Conservation (phyloP, 495 filamentous ascomycete genomes). For the Daldinia vernicosa region DNA sequence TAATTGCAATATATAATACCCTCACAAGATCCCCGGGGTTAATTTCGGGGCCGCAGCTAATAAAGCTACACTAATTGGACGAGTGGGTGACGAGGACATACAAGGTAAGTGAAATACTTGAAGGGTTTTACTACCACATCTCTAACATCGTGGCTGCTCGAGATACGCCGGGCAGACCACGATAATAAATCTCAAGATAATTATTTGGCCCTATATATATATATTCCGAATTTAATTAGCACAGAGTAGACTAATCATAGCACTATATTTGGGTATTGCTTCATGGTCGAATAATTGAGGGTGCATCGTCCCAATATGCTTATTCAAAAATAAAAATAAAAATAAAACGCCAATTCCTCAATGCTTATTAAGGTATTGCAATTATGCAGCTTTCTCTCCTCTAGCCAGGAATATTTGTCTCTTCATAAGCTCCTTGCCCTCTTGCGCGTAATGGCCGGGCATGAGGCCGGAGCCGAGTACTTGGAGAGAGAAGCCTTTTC, state of each 20-base stretch:
- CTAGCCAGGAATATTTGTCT: constrained; percentile 47
- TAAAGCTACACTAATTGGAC: neutral
- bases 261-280: neutral
- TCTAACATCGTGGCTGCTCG: neutral
- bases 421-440: constrained; percentile 17
- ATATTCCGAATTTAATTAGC: no score
- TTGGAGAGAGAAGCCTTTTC: constrained; percentile 53
- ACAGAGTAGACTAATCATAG: no score
- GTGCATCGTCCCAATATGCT: neutral
- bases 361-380: neutral
- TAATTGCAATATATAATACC: neutral
- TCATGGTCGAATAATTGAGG: neutral
- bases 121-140: neutral
- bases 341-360: neutral
- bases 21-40: no score
- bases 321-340: no score
- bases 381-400: constrained; percentile 39
- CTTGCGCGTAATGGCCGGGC: constrained; percentile 26
- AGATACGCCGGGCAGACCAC: neutral
- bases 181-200: neutral
- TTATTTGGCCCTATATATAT: no score
- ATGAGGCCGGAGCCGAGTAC: constrained; percentile 46
- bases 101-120: neutral
- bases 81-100: neutral
- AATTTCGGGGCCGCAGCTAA: neutral